phyloP scores from a whole-genome alignment of 2,329 filamentous ascomycete species.

The Pseudogymnoascus sp. region DNA sequence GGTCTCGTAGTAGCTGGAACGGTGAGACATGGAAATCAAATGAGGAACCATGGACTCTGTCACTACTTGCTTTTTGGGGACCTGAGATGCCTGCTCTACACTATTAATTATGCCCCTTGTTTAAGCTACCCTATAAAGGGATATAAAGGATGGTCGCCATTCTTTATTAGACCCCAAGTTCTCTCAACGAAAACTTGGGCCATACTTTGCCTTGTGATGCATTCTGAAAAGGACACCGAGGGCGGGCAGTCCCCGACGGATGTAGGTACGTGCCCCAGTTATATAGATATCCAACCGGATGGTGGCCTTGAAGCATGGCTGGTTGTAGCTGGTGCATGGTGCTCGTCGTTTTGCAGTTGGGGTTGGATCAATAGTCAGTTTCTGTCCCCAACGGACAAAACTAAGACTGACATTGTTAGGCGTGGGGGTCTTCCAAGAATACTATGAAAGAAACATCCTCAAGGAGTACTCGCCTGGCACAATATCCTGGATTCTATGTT shows the following conservation, averaged over 20 bases:
- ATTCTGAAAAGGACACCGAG: not conserved
- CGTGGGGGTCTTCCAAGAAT: conserved; percentile 46
- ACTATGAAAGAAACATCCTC: conserved; percentile 43
- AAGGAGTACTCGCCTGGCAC: conserved; percentile 38
- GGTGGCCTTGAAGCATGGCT: conserved; percentile 48
- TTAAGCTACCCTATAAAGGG: no score
- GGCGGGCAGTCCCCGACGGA: not conserved
- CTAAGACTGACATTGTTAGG: conserved; percentile 17
- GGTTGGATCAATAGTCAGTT: conserved; percentile 30
- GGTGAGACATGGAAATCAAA: not conserved
- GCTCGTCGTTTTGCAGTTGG: conserved; percentile 36
- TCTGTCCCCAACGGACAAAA: not conserved
- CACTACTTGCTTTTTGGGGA: not conserved
- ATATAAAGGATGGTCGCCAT: not conserved
- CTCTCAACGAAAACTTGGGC: not conserved
- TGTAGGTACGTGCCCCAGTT: not conserved
- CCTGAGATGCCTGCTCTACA: not conserved
- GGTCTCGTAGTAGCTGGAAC: not conserved
- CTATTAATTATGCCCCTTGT: not conserved
- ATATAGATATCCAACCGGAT: conserved; percentile 32
- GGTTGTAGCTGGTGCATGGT: conserved; percentile 38
- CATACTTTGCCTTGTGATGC: not conserved
- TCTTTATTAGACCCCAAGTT: not conserved
- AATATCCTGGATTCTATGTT: conserved; percentile 49
- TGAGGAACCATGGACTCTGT: not conserved